Base-by-base conservation (phyloP, 345 rosid species). In the Streptanthus diversifolius region DNA sequence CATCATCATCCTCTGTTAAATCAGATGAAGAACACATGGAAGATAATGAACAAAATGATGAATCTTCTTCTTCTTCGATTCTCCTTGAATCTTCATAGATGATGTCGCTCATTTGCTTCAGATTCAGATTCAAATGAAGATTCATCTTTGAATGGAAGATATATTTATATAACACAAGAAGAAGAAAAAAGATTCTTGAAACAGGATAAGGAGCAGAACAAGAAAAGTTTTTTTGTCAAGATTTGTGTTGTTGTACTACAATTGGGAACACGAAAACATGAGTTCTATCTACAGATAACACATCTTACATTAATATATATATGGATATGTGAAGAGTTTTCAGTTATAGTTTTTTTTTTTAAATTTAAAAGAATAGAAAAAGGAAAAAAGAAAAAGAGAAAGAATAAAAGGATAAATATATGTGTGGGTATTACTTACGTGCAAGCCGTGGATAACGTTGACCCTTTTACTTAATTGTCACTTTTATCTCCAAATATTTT, bases 1-100 rank as follows among this genome's bases (percentile, higher is more conserved):
- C 87, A 59, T 89, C 48, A 15, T 68, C 55, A 19, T 84, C 88
- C n/a, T 87, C 92, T 45, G 69, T 66, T 66, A 81, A 61, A 55
- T 87, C 89, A 49, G 86, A 85, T 55, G 88, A 69, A 43, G 36
- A 76, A 47, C 66, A 77, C 76, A 77, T 70, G 40, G 79, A 71
- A 13, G 70, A 63, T 10, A 83, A 70, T 36, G 63, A 49, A 24
- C 81, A 85, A 58, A 73, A 73, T 22, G 79, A 66, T 57, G 77
- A 79, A 32, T 77, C 78, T 55, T 77, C 66, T 47, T 70, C 65
- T 56, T 36, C 65, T 37, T 40, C 33, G 71, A 30, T 55, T 68
- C 32, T 73, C 30, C 39, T 63, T 58, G 75, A 39, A 19, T 55
- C 78, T 59, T 54, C 49, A 73, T 72, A 62, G 51, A 63, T 56